phyloP scores from a whole-genome alignment of 2,329 filamentous ascomycete species.

The Colletotrichum tamarilloi region DNA sequence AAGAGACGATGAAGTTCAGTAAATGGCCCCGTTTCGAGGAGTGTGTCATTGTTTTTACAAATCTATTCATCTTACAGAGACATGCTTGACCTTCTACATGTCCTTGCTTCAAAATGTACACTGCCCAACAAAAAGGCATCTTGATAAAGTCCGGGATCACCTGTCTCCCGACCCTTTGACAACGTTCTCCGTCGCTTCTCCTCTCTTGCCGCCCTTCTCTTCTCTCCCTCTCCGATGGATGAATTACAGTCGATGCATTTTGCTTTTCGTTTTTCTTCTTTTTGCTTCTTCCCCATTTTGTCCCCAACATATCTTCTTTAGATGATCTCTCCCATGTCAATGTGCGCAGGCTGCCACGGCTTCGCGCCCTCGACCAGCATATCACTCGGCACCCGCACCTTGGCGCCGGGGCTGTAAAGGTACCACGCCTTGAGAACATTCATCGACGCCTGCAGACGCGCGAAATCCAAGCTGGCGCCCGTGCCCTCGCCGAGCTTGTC shows the following conservation, averaged over 20 bases:
- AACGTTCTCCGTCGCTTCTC: not conserved
- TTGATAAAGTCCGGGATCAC: slow-evolving; percentile 3
- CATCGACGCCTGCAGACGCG: slow-evolving; percentile 82
- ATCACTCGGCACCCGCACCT: slow-evolving; percentile 76
- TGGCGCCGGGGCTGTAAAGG: slow-evolving; percentile 82
- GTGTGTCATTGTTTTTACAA: slow-evolving; percentile 47
- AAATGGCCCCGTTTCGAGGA: slow-evolving; percentile 22
- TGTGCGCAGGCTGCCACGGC: slow-evolving; percentile 74
- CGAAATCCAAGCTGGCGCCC: slow-evolving; percentile 81
- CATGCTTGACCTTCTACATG: slow-evolving; percentile 31
- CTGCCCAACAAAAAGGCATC: slow-evolving; percentile 32
- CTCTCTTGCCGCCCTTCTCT: not conserved
- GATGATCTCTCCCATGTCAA: slow-evolving; percentile 79
- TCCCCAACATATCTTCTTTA: slow-evolving; percentile 40
- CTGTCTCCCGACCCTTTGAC: not conserved
- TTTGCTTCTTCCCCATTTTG: not conserved
- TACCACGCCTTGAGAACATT: slow-evolving; percentile 95
- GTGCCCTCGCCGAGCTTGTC: slow-evolving; percentile 95
- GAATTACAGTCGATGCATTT: slow-evolving; percentile 26
- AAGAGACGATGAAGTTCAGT: not conserved
- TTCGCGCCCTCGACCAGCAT: slow-evolving; percentile 70
- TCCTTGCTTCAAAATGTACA: slow-evolving; percentile 35
- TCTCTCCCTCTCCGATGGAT: not conserved
- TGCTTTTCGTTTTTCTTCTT: not conserved
- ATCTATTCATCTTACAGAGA: slow-evolving; percentile 52